A percentile compares a stretch with the other conserved stretches of the same genome.
Conservation (phyloP, 345 rosid species). For the sweet orange (Citrus sinensis) region DVS_A1.0 CM039163.1:7040501-7041000, state of each 20-base stretch:
- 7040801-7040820: background rate
- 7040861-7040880: background rate
- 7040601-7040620: background rate
- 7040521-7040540: background rate
- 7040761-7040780: background rate
- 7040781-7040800: background rate
- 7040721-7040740: background rate
- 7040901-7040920: background rate
- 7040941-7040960: background rate
- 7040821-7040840: background rate
- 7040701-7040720: background rate
- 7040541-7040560: background rate
- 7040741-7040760: background rate
- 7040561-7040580: background rate
- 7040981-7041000: background rate
- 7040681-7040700: background rate
- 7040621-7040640: background rate
- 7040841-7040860: background rate
- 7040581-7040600: background rate
- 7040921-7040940: background rate
- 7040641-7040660: background rate
- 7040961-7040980: background rate
- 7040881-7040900: background rate
- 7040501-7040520: background rate
- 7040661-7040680: background rate